phyloP scores from a whole-genome alignment of 1,284 basidiomycete species.

The Papiliotrema nemorosa region DNA sequence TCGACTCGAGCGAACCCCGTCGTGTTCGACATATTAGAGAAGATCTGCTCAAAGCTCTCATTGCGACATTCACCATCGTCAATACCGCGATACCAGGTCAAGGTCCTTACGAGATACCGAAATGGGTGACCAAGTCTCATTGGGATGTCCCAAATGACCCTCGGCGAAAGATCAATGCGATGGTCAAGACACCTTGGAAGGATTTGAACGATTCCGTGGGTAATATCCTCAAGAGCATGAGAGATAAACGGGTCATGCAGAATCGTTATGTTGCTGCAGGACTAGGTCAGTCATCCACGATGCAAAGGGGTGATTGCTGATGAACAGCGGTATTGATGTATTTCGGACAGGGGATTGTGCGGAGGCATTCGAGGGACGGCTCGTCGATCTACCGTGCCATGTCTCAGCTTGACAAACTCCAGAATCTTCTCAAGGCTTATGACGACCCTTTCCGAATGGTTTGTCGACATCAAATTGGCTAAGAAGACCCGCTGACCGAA shows the following conservation, averaged over 20 bases:
- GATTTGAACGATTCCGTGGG: neutral
- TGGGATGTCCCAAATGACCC: no score
- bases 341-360: no score
- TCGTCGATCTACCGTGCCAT: no score
- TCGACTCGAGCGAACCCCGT: neutral
- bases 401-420: no score
- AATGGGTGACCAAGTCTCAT: neutral
- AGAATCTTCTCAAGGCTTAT: no score
- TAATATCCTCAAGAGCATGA: neutral
- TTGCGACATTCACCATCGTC: neutral
- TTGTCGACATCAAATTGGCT: neutral
- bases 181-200: neutral
- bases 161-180: neutral
- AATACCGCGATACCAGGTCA: neutral
- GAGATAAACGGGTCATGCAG: neutral
- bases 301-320: no score
- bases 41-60: neutral
- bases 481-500: no score
- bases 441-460: no score
- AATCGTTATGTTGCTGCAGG: neutral
- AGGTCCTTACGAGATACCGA: neutral
- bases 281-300: constrained; percentile 1
- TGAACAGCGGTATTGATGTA: no score
- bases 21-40: neutral
- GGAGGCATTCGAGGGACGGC: no score